Percentiles rank a stretch among this genome's conserved stretches.
Conservation (phyloP, 1,139 yeast genomes). For the Ashbya aceris region DNA sequence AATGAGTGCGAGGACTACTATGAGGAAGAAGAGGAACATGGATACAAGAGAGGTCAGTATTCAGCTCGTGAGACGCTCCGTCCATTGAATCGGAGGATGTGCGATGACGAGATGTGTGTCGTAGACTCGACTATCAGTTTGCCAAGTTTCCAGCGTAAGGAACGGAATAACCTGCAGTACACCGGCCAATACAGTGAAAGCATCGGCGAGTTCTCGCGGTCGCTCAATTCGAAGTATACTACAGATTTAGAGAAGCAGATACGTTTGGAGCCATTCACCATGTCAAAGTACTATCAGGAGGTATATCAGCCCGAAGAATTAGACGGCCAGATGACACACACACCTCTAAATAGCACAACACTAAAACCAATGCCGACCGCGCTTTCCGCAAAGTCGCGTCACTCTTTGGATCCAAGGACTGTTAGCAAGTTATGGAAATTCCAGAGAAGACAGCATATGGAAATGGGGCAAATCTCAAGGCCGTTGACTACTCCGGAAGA, state of each 20-base stretch:
- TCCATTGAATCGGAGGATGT: background rate
- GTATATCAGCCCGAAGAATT: constrained; percentile 4
- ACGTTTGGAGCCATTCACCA: constrained; percentile 1
- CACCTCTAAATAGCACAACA: background rate
- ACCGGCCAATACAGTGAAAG: constrained; percentile 1
- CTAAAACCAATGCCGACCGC: constrained; percentile 1
- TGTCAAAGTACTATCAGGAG: constrained; percentile 5
- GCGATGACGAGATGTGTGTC: constrained; percentile 3
- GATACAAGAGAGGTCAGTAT: background rate
- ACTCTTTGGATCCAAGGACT: constrained; percentile 11
- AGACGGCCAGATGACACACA: background rate
- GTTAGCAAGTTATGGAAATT: constrained; percentile 17
- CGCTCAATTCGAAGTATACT: constrained; percentile 1
- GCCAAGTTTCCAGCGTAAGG: constrained; percentile 3
- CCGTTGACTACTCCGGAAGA: constrained; percentile 20
- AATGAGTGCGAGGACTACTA: constrained; percentile 1
- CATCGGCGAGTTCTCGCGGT: constrained; percentile 1
- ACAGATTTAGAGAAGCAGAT: constrained; percentile 4
- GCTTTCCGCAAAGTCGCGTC: background rate
- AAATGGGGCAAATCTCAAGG: constrained; percentile 18
- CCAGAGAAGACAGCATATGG: constrained; percentile 18
- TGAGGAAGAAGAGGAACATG: background rate
- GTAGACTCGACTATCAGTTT: constrained; percentile 3
- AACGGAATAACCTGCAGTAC: constrained; percentile 2
- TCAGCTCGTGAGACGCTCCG: background rate